phyloP scores from a whole-genome alignment of 495 filamentous ascomycete genomes.

The Talaromyces trachyspermus region DNA sequence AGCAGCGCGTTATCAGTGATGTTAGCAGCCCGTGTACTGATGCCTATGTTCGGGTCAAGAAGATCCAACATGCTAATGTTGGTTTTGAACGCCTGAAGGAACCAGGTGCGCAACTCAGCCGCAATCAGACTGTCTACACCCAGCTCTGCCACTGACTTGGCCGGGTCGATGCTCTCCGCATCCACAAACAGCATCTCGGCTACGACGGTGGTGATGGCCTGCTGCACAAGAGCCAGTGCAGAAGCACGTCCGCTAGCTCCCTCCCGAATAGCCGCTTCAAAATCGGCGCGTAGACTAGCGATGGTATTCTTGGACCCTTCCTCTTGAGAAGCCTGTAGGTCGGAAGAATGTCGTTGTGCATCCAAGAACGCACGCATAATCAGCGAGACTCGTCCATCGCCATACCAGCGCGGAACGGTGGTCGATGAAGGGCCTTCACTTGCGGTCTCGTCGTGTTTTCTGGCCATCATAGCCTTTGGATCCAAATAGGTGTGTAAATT shows the following conservation, averaged over 20 bases:
- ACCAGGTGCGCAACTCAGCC: slow-evolving; percentile 29
- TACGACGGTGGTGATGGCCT: background rate
- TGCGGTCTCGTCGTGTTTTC: background rate
- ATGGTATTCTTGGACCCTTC: no score
- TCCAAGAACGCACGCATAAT: background rate
- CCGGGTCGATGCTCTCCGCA: background rate
- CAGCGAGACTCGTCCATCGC: background rate
- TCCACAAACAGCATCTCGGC: background rate
- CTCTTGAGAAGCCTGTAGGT: no score
- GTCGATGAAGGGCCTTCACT: background rate
- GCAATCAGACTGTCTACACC: slow-evolving; percentile 31
- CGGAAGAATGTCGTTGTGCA: background rate
- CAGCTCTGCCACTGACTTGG: background rate
- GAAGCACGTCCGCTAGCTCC: no score
- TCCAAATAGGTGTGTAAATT: background rate
- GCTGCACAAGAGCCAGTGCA: no score
- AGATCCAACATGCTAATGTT: slow-evolving; percentile 21
- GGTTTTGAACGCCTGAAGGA: slow-evolving; percentile 12
- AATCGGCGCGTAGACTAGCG: no score
- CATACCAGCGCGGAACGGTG: background rate
- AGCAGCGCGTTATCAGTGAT: background rate
- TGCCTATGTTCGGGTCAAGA: slow-evolving; percentile 4
- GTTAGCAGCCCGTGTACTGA: background rate
- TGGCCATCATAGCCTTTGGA: background rate
- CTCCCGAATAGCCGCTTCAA: no score